Base-by-base conservation (phyloP, 176 grass and related monocot genomes). In the Eremochloa ophiuroides region DNA sequence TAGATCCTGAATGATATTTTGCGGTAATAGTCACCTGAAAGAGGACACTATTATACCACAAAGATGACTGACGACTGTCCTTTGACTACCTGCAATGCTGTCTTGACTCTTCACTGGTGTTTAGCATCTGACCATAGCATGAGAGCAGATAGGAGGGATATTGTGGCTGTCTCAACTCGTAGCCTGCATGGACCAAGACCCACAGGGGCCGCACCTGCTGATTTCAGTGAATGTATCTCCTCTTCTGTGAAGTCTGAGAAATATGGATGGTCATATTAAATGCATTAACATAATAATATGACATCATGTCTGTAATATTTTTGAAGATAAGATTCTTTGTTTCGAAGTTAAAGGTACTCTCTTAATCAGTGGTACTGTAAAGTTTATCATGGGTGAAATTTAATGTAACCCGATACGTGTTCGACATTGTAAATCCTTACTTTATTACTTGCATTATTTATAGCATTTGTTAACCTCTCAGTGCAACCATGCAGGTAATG, bases 111-210 rank as follows among this genome's bases (percentile, higher is more conserved):
- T 70, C 80, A 29, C 26, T 71, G 26, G 17, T 40, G 72, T 51
- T 84, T 68, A 81, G 86, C 83, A 88, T 98, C 88, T 43, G 95
- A 93, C 95, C 95, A 98, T 10, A 98, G 88, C 95, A 95, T 95
- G 7, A 95, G 86, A 69, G 86, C 84, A 10, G 95, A 85, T 23
- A 98, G 48, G 16, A 98, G 90, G 1, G 92, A 83, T 37, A 95
- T 86, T 6, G 92, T 91, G 56, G 95, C 92, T 3, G 95, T 98
- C 86, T 98, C 95, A 55, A 93, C 95, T 70, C 95, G 84, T 43
- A 98, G 76, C 44, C 95, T 87, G 68, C 86, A 93, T 81, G 88
- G 77, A 75, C 92, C 92, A 33, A 95, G 92, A 43, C 95, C 88
- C 1, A 98, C 84, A 50, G 84, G 53, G 47, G 72, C 70, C 60